Base-by-base conservation (phyloP, 2,329 filamentous ascomycete genomes). In the Neofusicoccum kwambonambiense region DNA sequence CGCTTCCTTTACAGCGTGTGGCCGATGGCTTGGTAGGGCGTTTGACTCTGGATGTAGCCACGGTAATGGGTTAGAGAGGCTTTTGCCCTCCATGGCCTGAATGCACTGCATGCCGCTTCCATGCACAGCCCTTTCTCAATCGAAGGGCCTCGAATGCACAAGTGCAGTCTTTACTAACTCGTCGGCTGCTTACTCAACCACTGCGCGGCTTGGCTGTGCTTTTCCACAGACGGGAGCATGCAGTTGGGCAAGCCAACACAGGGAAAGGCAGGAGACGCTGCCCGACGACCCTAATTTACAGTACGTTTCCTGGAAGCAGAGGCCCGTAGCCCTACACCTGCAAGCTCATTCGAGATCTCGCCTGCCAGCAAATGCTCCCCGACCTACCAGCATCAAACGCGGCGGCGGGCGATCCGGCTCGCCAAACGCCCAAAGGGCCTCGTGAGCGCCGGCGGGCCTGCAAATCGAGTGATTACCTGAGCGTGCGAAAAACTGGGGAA, bases 401-500 rank as follows among this genome's bases (percentile, higher is more conserved):
- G 31, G 56, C 56, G 41, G 42, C 41, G 42, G 56, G 27, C 27
- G 56, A 60, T 60, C 56, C 42, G 56, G 39, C 42, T 60, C 56
- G 56, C 42, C 56, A 60, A 60, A 60, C 41, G 41, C 41, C 27
- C 27, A 31, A 31, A 31, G 27, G 27, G 27, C 27, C 39, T 58
- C 34, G 54, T 35, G 52, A 57, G 52, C 52, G 52, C 52, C 37
- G 52, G 7, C 52, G 52, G 52, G 54, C 54, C 54, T 45, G 54
- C 54, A 58, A 60, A 45, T 60, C 56, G 42, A 60, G 56, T 22
- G 56, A 60, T 60, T 60, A 60, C 56, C 42, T 60, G 51, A 54
- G 62, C 62, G 62, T 50, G 44, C 51, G 37, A 41, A 64, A 64
- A 64, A 64, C 62, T 64, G 62, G 62, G 62, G 62, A 64, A 64